Conservation (phyloP, 2,329 filamentous ascomycete genomes). For the Xylariaceae sp. region DNA sequence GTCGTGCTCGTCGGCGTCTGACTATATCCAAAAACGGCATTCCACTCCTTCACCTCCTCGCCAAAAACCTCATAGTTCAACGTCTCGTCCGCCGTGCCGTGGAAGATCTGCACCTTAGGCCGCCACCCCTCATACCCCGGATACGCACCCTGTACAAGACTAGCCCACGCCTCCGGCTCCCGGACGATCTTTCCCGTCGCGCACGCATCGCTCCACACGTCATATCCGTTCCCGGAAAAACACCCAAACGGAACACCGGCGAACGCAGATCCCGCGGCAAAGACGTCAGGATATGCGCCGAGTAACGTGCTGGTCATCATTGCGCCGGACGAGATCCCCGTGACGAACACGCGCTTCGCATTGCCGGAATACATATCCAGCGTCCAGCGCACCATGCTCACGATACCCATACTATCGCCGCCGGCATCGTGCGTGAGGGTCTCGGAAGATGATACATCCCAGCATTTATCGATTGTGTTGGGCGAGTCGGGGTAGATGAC, state of each 20-base stretch:
- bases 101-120: constrained; percentile 54
- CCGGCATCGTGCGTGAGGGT: constrained; percentile 34
- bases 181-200: constrained; percentile 42
- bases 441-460: constrained; percentile 50
- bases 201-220: constrained; percentile 49
- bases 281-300: constrained; percentile 45
- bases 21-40: constrained; percentile 35
- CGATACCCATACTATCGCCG: constrained; percentile 37
- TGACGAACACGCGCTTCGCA: constrained; percentile 30
- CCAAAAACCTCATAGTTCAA: constrained; percentile 48
- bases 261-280: constrained; percentile 42
- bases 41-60: constrained; percentile 53
- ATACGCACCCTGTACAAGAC: constrained; percentile 39
- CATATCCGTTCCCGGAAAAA: constrained; percentile 39
- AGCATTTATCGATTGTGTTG: constrained; percentile 44
- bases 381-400: constrained; percentile 36
- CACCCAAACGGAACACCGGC: constrained; percentile 47
- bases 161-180: constrained; percentile 19
- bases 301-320: constrained; percentile 37
- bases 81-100: constrained; percentile 48
- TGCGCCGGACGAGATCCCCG: constrained; percentile 31
- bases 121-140: constrained; percentile 46
- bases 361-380: constrained; percentile 33
- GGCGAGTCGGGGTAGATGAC: constrained; percentile 31
- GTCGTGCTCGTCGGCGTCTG: constrained; percentile 28